These are phyloP conservation scores for Helicocarpus griseus DNA, from an alignment of 2,329 filamentous ascomycete genomes.

Conservation along the genomic window DNA sequence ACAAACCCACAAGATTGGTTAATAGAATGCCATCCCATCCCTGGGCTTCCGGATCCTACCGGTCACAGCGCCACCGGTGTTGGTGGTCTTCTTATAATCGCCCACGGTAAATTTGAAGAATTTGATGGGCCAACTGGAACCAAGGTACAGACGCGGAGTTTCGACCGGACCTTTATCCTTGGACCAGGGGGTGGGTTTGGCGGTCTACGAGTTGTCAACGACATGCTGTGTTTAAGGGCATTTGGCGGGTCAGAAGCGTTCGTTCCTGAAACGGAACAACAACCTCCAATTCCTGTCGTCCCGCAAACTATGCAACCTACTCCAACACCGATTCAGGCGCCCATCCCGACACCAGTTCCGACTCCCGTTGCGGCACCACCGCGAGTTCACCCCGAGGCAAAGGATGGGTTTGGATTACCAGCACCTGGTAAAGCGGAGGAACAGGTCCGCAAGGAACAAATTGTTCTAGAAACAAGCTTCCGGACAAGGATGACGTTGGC, in stretches of 20 bases:
- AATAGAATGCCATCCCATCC: conserved; percentile 68
- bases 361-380: conserved; percentile 13
- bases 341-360: conserved; percentile 14
- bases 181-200: conserved; percentile 60
- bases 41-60: conserved; percentile 60
- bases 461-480: conserved; percentile 60
- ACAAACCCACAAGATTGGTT: conserved; percentile 63
- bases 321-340: conserved; percentile 15
- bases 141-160: conserved; percentile 58
- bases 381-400: conserved; percentile 20
- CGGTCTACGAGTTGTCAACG: conserved; percentile 66
- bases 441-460: conserved; percentile 56
- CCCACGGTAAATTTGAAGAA: conserved; percentile 82
- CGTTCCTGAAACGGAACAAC: conserved; percentile 29
- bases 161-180: conserved; percentile 71
- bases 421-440: conserved; percentile 36
- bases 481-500: conserved; percentile 71
- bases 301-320: conserved; percentile 16
- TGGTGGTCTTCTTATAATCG: conserved; percentile 64
- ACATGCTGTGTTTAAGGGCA: conserved; percentile 64
- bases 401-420: conserved; percentile 32
- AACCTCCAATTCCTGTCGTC: conserved; percentile 26
- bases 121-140: conserved; percentile 47
- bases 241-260: conserved; percentile 51
- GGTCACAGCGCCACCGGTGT: conserved; percentile 56